Conservation (phyloP, 2,329 filamentous ascomycete species). For the Fusarium sp. region DNA sequence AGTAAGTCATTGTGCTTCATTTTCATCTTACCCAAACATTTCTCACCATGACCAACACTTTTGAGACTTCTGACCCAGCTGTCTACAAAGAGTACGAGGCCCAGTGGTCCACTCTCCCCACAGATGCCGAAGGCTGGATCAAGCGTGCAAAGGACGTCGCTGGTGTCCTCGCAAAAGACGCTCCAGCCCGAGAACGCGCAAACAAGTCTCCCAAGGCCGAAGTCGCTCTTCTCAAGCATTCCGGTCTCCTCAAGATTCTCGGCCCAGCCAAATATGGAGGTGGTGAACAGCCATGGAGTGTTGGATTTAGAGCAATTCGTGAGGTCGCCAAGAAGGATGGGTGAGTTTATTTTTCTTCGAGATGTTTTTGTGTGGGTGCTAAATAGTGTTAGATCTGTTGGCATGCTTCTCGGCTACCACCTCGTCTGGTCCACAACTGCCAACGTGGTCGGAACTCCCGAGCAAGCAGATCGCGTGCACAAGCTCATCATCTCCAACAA, state of each 20-base stretch:
- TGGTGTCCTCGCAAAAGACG: constrained; percentile 10
- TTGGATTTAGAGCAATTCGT: constrained; percentile 68
- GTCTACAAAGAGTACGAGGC: neutral
- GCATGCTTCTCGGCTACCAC: constrained; percentile 61
- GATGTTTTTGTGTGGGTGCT: too few species aligned
- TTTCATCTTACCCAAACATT: neutral
- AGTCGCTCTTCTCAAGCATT: constrained; percentile 55
- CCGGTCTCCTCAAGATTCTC: constrained; percentile 54
- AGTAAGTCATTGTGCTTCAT: neutral
- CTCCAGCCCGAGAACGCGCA: constrained; percentile 49
- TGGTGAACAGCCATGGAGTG: constrained; percentile 57
- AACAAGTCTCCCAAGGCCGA: constrained; percentile 56
- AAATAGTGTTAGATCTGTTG: constrained; percentile 59
- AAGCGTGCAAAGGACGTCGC: constrained; percentile 42
- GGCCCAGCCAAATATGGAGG: constrained; percentile 56
- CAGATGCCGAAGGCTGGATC: constrained; percentile 48
- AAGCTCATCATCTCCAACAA: constrained; percentile 71
- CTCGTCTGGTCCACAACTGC: constrained; percentile 19
- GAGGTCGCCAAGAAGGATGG: constrained; percentile 73
- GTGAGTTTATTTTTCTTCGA: too few species aligned
- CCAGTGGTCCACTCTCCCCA: neutral
- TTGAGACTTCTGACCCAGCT: neutral
- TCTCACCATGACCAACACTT: neutral
- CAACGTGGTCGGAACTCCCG: constrained; percentile 37
- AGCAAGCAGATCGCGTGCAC: constrained; percentile 68